Percentiles rank a stretch among this genome's conserved stretches.
These are phyloP conservation scores for Kwoniella sp. DNA, from an alignment of 768 basidiomycete species.

Conservation along the genomic window DNA sequence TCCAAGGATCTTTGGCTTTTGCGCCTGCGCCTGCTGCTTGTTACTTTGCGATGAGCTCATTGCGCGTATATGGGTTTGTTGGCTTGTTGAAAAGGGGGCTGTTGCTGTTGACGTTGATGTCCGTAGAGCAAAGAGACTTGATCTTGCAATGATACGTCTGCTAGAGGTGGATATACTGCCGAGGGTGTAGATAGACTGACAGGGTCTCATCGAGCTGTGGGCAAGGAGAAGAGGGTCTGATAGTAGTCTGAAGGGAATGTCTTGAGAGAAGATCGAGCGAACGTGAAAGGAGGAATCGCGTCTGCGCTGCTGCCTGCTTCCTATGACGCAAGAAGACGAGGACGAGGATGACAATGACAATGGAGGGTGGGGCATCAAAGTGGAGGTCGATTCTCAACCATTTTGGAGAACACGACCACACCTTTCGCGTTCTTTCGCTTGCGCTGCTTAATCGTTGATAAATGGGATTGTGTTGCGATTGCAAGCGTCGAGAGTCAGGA, in stretches of 20 bases:
- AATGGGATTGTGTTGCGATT: too few species aligned
- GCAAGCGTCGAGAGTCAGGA: too few species aligned
- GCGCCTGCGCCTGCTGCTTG: slow-evolving; percentile 25
- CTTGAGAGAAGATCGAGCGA: not conserved
- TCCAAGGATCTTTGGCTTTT: slow-evolving; percentile 63
- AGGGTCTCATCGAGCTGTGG: not conserved
- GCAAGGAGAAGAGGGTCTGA: not conserved
- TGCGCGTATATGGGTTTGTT: slow-evolving; percentile 4
- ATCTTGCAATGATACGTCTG: too few species aligned
- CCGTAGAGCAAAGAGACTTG: too few species aligned
- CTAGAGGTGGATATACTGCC: too few species aligned
- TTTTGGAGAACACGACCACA: not conserved
- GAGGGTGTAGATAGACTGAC: not conserved
- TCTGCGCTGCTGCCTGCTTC: not conserved
- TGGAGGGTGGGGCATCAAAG: slow-evolving; percentile 1
- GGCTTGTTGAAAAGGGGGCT: not conserved
- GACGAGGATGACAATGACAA: not conserved
- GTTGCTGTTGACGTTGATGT: too few species aligned
- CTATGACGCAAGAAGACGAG: slow-evolving; percentile 10
- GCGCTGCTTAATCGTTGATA: too few species aligned
- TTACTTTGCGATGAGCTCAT: slow-evolving; percentile 23
- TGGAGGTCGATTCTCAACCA: slow-evolving; percentile 1
- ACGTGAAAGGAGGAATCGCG: not conserved
- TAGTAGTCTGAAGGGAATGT: not conserved
- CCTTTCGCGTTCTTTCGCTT: too few species aligned